Percentiles rank a stretch among this genome's conserved stretches.
These are phyloP conservation scores for Globisporangium solare DNA, from an alignment of 352 stramenopile genomes.

Conservation along the genomic window DNA sequence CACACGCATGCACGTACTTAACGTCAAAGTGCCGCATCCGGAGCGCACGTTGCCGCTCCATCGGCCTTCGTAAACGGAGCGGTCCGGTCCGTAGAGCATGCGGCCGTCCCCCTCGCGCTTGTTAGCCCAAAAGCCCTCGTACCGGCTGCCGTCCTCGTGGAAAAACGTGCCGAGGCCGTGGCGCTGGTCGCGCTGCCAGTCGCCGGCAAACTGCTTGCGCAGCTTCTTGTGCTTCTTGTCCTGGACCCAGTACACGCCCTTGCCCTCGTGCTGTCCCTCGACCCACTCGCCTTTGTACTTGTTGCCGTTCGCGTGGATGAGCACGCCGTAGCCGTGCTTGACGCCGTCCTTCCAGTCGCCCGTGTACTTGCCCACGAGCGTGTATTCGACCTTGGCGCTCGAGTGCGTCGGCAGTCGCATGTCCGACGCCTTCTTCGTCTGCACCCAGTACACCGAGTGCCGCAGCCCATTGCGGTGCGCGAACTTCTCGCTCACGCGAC, in stretches of 20 bases:
- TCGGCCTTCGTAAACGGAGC: conserved; percentile 85
- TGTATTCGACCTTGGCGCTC: conserved; percentile 54
- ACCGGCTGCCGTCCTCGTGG: conserved; percentile 76
- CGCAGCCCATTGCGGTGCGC: conserved; percentile 57
- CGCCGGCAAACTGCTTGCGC: conserved; percentile 81
- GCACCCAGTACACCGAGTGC: conserved; percentile 82
- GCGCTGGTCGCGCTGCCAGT: conserved; percentile 70
- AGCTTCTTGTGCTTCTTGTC: conserved; percentile 45
- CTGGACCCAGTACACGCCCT: conserved; percentile 76
- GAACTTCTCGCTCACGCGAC: conserved; percentile 43
- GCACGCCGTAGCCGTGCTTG: conserved; percentile 90
- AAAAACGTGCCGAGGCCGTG: conserved; percentile 81
- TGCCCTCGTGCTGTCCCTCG: conserved; percentile 76
- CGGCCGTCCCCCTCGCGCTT: conserved; percentile 68
- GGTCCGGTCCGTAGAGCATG: conserved; percentile 78
- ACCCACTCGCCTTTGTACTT: conserved; percentile 89
- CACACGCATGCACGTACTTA: too few species aligned
- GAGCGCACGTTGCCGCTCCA: conserved; percentile 75
- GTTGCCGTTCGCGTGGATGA: conserved; percentile 88
- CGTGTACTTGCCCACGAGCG: conserved; percentile 84
- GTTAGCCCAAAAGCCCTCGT: conserved; percentile 78
- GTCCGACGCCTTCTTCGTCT: conserved; percentile 29
- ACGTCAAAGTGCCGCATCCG: conserved; percentile 54
- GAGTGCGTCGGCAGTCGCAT: conserved; percentile 23
- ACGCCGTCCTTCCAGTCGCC: conserved; percentile 91